A percentile compares a stretch with the other conserved stretches of the same genome.
Conservation (phyloP, 495 filamentous ascomycete genomes). For the Tuber magnatum region DNA sequence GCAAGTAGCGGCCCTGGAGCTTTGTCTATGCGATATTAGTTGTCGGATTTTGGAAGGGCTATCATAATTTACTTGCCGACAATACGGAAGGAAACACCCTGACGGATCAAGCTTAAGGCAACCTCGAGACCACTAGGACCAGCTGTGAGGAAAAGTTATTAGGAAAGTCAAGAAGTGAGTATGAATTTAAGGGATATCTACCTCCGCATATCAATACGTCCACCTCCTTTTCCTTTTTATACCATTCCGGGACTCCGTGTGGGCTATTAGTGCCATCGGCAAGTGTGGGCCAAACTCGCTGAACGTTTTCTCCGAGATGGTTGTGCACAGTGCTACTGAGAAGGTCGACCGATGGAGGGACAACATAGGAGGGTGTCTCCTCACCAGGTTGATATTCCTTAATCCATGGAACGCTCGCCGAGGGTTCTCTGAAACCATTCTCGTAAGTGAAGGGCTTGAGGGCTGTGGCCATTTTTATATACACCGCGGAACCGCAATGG, state of each 20-base stretch:
- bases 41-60: neutral
- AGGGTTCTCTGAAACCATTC: constrained; percentile 32
- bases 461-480: constrained; percentile 23
- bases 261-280: constrained; percentile 37
- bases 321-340: constrained; percentile 31
- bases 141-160: constrained; percentile 25
- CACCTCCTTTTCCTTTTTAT: constrained; percentile 37
- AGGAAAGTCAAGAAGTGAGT: neutral
- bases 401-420: constrained; percentile 19
- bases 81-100: constrained; percentile 42
- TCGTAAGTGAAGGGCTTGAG: constrained; percentile 24
- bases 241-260: constrained; percentile 39
- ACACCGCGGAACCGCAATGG: neutral
- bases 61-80: constrained; percentile 25
- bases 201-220: constrained; percentile 43
- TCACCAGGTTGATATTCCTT: constrained; percentile 12
- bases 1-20: constrained; percentile 30
- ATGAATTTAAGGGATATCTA: constrained; percentile 7
- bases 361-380: constrained; percentile 24
- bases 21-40: constrained; percentile 32
- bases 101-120: constrained; percentile 39
- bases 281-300: constrained; percentile 41
- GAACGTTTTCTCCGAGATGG: constrained; percentile 26
- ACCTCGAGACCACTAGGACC: constrained; percentile 39
- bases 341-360: constrained; percentile 30